These are phyloP conservation scores for Eutypa lata DNA, from an alignment of 2,329 filamentous ascomycete species.

Conservation along the genomic window DNA sequence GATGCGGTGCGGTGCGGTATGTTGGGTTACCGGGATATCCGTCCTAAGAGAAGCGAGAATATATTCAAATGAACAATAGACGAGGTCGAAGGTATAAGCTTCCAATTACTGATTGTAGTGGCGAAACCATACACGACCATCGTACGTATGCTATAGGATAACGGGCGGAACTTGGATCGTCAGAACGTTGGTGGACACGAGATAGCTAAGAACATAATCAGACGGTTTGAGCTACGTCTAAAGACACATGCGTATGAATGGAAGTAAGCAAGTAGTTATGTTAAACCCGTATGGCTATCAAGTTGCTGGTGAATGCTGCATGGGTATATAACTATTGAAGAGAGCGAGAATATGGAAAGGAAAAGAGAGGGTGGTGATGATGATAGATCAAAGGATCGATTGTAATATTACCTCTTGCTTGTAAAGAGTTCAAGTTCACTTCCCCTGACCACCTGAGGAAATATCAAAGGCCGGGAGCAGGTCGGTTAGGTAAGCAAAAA, in stretches of 20 bases:
- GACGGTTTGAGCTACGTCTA: not conserved
- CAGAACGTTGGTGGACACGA: not conserved
- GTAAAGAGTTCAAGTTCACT: not conserved
- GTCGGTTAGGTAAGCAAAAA: not conserved
- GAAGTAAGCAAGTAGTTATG: too few species aligned
- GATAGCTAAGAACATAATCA: not conserved
- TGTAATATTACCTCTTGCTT: not conserved
- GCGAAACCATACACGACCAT: not conserved
- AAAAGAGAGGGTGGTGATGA: not conserved
- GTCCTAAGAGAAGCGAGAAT: too few species aligned
- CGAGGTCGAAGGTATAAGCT: not conserved
- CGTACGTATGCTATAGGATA: not conserved
- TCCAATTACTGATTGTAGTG: not conserved
- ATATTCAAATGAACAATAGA: not conserved
- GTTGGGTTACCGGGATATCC: not conserved
- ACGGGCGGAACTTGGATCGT: not conserved
- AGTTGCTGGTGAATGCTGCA: too few species aligned
- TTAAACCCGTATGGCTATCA: too few species aligned
- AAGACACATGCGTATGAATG: too few species aligned
- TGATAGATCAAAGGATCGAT: not conserved
- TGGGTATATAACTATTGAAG: not conserved
- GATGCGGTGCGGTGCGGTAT: not conserved
- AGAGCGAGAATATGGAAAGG: not conserved
- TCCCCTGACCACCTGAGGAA: too few species aligned
- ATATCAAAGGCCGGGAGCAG: not conserved